Conservation (phyloP, 2,329 filamentous ascomycete genomes). For the Didymosphaeria variabile region DNA sequence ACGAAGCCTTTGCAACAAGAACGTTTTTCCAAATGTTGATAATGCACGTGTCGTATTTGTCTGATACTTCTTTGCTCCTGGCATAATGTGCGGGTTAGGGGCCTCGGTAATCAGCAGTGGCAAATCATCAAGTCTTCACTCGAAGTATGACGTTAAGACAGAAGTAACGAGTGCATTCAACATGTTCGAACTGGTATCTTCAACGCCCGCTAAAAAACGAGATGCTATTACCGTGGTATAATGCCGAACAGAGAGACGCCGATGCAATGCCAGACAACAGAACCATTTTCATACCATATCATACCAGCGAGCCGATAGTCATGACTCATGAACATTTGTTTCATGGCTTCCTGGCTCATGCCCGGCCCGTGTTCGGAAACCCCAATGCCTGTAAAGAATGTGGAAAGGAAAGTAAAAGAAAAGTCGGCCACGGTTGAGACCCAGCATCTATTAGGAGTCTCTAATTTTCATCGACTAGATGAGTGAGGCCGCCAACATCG, state of each 20-base stretch:
- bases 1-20: too few relatives aligned
- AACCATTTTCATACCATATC: conserved; percentile 11
- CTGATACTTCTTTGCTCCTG: too few relatives aligned
- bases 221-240: conserved; percentile 14
- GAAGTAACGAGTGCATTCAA: conserved; percentile 8
- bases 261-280: conserved; percentile 19
- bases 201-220: conserved; percentile 17
- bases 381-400: conserved; percentile 9
- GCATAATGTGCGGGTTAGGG: too few relatives aligned
- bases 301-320: neutral
- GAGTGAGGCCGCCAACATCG: conserved; percentile 45
- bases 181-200: conserved; percentile 13
- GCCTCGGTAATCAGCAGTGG: too few relatives aligned
- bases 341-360: neutral
- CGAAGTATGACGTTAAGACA: neutral
- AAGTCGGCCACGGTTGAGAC: neutral
- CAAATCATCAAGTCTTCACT: neutral
- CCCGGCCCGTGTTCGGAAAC: neutral
- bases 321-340: conserved; percentile 3
- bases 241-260: conserved; percentile 14
- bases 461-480: conserved; percentile 26
- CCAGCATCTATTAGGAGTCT: neutral
- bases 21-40: too few relatives aligned
- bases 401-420: conserved; percentile 3
- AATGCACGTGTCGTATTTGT: too few relatives aligned